Evolutionary conservation across 352 stramenopile species (phyloP).

Genomic region (Phytophthora vignae): DNA sequence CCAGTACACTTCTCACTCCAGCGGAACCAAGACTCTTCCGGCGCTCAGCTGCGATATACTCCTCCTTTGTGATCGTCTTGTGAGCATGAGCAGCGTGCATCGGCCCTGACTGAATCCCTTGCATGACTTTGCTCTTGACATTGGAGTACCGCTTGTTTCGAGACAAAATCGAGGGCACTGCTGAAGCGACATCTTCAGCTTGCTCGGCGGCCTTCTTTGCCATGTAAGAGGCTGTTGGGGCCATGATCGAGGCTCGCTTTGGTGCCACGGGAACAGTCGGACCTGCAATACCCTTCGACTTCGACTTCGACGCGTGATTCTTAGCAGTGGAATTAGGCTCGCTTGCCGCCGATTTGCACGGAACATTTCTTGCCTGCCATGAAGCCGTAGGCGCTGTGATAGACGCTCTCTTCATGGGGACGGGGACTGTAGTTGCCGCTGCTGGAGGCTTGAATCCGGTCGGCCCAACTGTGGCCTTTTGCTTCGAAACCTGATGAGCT

Average conservation of each 20-base stretch:
- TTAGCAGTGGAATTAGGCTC: background rate
- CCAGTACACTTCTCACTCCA: slow-evolving; percentile 23
- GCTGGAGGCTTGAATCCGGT: slow-evolving; percentile 33
- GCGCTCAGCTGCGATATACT: slow-evolving; percentile 50
- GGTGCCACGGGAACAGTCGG: slow-evolving; percentile 28
- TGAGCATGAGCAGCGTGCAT: slow-evolving; percentile 17
- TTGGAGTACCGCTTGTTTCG: slow-evolving; percentile 55
- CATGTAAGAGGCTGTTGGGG: slow-evolving; percentile 38
- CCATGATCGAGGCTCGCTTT: slow-evolving; percentile 47
- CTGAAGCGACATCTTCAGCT: slow-evolving; percentile 1
- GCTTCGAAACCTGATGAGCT: background rate
- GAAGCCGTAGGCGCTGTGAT: slow-evolving; percentile 44
- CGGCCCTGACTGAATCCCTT: slow-evolving; percentile 30
- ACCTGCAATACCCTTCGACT: slow-evolving; percentile 13
- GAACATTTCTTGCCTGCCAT: slow-evolving; percentile 33
- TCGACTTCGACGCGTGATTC: slow-evolving; percentile 15
- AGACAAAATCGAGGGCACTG: slow-evolving; percentile 4
- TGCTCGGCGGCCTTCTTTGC: slow-evolving; percentile 42
- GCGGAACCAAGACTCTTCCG: slow-evolving; percentile 52
- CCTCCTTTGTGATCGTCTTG: slow-evolving; percentile 49
- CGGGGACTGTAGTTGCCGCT: slow-evolving; percentile 22
- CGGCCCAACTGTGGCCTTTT: slow-evolving; percentile 7
- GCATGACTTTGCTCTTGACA: slow-evolving; percentile 63
- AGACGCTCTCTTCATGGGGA: slow-evolving; percentile 37
- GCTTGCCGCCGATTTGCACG: background rate